phyloP scores from a whole-genome alignment of 805 yeast species.

The Yarrowia hollandica region DNA sequence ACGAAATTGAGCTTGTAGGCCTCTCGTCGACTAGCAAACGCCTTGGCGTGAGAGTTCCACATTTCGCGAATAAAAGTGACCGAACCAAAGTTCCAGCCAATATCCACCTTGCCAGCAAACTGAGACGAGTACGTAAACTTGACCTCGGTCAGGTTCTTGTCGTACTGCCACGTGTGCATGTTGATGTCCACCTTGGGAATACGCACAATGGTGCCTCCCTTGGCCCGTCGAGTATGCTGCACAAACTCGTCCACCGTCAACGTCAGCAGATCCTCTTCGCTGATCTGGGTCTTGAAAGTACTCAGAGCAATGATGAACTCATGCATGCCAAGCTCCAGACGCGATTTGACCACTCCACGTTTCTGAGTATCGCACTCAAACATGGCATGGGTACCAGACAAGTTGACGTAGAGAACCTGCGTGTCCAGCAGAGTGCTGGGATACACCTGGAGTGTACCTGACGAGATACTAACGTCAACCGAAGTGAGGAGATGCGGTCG shows the following conservation, averaged over 20 bases:
- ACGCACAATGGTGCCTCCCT: slow-evolving; percentile 76
- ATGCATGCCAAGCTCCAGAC: slow-evolving; percentile 59
- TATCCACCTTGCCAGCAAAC: slow-evolving; percentile 87
- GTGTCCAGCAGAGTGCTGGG: slow-evolving; percentile 81
- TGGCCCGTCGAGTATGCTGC: slow-evolving; percentile 52
- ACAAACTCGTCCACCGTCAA: slow-evolving; percentile 58
- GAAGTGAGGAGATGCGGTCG: slow-evolving; percentile 48
- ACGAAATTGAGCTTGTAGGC: slow-evolving; percentile 41
- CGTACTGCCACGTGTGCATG: slow-evolving; percentile 73
- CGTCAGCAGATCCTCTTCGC: slow-evolving; percentile 50
- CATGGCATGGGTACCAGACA: slow-evolving; percentile 37
- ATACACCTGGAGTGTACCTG: slow-evolving; percentile 60
- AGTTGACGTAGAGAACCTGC: slow-evolving; percentile 59
- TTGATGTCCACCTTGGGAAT: slow-evolving; percentile 73
- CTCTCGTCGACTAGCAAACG: slow-evolving; percentile 62
- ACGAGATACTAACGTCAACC: slow-evolving; percentile 60
- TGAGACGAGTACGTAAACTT: slow-evolving; percentile 68
- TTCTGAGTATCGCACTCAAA: slow-evolving; percentile 37
- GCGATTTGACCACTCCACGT: slow-evolving; percentile 49
- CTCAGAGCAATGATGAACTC: slow-evolving; percentile 71
- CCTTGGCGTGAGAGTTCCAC: slow-evolving; percentile 82
- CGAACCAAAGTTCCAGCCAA: slow-evolving; percentile 92
- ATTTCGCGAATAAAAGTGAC: slow-evolving; percentile 87
- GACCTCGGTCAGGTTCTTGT: slow-evolving; percentile 50
- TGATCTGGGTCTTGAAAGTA: slow-evolving; percentile 51